phyloP scores from a whole-genome alignment of 805 yeast species.

The Crinitomyces ghanaensis region DNA sequence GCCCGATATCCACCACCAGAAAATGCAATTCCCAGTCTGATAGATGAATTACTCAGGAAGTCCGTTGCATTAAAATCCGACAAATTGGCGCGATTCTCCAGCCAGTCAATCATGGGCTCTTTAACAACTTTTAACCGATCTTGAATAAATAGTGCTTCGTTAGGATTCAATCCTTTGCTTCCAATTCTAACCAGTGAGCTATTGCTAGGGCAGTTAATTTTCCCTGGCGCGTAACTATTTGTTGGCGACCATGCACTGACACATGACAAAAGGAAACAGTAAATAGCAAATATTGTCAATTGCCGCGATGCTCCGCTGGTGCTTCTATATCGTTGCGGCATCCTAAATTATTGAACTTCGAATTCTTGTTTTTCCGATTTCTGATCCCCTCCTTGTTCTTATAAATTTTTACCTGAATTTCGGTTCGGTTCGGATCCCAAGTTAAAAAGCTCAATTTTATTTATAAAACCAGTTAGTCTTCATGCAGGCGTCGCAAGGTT shows the following conservation, averaged over 20 bases:
- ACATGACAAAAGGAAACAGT: no score
- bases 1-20: conserved; percentile 92
- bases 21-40: conserved; percentile 36
- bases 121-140: conserved; percentile 26
- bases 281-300: no score
- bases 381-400: no score
- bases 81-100: conserved; percentile 35
- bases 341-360: no score
- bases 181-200: conserved; percentile 24
- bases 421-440: no score
- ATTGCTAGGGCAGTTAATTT: conserved; percentile 33
- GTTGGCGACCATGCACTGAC: conserved; percentile 29
- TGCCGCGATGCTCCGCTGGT: no score
- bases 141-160: conserved; percentile 23
- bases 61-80: conserved; percentile 35
- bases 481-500: no score
- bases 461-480: no score
- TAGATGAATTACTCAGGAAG: conserved; percentile 22
- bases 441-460: no score
- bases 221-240: conserved; percentile 36
- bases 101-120: conserved; percentile 33
- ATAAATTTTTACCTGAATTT: no score
- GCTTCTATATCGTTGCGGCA: no score
- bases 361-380: no score
- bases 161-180: conserved; percentile 16